Percentiles rank a stretch among this genome's conserved stretches.
Conservation (phyloP, 2,329 filamentous ascomycete species). For the Geoglossum cookeanum region DNA sequence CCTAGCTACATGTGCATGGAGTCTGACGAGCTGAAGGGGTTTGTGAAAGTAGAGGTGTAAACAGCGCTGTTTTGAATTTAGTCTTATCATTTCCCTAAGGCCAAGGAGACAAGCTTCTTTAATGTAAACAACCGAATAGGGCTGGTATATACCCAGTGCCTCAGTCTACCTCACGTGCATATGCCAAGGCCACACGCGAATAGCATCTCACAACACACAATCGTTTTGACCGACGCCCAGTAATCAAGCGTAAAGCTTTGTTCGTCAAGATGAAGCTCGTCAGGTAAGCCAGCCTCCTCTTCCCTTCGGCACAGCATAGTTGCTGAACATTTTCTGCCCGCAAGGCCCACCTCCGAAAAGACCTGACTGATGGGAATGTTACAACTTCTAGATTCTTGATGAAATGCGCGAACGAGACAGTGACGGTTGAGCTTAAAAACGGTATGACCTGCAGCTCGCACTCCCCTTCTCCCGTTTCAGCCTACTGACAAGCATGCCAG, state of each 20-base stretch:
- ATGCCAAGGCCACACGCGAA: neutral
- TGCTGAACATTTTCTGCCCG: conserved; percentile 26
- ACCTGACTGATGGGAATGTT: conserved; percentile 11
- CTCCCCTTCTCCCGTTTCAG: neutral
- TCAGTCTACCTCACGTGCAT: neutral
- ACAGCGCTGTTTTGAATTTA: neutral
- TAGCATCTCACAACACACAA: neutral
- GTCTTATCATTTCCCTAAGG: neutral
- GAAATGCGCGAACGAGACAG: conserved; percentile 98
- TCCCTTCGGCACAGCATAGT: conserved; percentile 11
- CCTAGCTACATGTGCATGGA: neutral
- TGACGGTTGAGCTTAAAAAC: conserved; percentile 97
- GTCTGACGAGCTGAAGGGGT: neutral
- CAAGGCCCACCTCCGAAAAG: conserved; percentile 22
- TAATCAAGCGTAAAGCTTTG: neutral
- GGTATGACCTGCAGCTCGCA: conserved; percentile 32
- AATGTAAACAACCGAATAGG: neutral
- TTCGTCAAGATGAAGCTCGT: conserved; percentile 76
- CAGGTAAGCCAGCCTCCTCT: conserved; percentile 41
- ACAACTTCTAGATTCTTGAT: conserved; percentile 62
- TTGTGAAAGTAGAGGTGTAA: neutral
- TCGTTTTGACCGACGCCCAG: neutral
- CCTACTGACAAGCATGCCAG: conserved; percentile 24
- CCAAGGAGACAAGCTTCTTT: neutral
- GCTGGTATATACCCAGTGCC: neutral